Evolutionary conservation across 345 rosid species (phyloP).

Genomic region (Pugionium dolabratum): DNA sequence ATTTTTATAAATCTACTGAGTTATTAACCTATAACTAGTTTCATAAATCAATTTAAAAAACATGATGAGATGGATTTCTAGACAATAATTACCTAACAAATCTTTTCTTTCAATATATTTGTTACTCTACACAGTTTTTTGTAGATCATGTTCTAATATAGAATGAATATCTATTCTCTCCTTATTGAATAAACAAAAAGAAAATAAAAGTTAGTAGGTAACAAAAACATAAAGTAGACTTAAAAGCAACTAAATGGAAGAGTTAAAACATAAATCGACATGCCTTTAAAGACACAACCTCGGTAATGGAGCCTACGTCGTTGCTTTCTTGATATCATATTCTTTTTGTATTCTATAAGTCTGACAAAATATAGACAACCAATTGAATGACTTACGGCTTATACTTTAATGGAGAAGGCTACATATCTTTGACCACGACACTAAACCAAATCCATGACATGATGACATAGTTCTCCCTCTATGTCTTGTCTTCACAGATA

Average conservation of each 20-base stretch:
- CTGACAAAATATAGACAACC: slow-evolving; percentile 23
- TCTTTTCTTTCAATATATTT: neutral
- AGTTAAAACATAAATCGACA: slow-evolving; percentile 12
- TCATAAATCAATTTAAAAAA: neutral
- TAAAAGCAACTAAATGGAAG: too few species aligned
- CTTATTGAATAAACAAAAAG: neutral
- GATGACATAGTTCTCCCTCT: neutral
- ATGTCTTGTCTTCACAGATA: neutral
- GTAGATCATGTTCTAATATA: neutral
- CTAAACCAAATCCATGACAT: slow-evolving; percentile 11
- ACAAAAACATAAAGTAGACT: too few species aligned
- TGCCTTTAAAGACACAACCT: slow-evolving; percentile 22
- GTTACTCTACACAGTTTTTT: neutral
- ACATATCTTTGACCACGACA: slow-evolving; percentile 28
- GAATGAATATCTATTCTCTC: neutral
- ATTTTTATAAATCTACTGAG: too few species aligned
- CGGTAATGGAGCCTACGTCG: slow-evolving; percentile 17
- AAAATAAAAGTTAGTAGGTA: too few species aligned
- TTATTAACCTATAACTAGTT: too few species aligned
- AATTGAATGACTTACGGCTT: neutral
- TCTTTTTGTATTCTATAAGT: neutral
- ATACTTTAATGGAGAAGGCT: slow-evolving; percentile 11
- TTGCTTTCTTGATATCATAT: slow-evolving; percentile 7
- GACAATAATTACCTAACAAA: neutral
- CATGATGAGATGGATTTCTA: neutral